Percentiles rank a stretch among this genome's conserved stretches.
Evolutionary conservation across 2,329 filamentous ascomycete species (phyloP).

Genomic region (Trichoderma guizhouense): DNA sequence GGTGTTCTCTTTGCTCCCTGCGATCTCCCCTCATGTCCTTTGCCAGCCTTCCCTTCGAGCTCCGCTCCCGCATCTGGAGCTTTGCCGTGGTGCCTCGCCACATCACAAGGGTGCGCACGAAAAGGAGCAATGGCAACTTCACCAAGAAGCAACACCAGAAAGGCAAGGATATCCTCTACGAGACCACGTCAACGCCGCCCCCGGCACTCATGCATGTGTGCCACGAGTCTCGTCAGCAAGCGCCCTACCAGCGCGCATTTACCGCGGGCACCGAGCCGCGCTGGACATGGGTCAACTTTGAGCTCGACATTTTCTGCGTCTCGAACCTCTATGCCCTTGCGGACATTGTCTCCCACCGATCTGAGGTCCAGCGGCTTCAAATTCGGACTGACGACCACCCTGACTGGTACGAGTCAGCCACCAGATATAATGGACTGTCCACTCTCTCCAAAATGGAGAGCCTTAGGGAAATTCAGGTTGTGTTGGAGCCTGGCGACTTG

Average conservation of each 20-base stretch:
- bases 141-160: background rate
- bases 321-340: background rate
- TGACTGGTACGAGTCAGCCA: background rate
- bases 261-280: background rate
- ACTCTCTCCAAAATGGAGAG: background rate
- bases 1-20: background rate
- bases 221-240: constrained; percentile 14
- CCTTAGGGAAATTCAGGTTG: background rate
- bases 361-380: background rate
- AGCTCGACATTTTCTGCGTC: background rate
- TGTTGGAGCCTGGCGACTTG: background rate
- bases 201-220: constrained; percentile 18
- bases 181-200: constrained; percentile 14
- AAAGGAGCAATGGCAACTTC: background rate
- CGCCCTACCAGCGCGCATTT: constrained; percentile 15
- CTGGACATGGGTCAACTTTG: constrained; percentile 17
- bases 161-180: constrained; percentile 6
- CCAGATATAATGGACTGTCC: background rate
- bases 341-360: background rate
- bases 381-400: background rate
- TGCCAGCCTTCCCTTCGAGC: background rate
- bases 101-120: background rate
- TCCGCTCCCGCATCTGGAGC: background rate
- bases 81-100: background rate
- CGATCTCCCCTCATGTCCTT: background rate